Evolutionary conservation across 208 protist species (phyloP).

Genomic region (Porcisia hertigi): DNA sequence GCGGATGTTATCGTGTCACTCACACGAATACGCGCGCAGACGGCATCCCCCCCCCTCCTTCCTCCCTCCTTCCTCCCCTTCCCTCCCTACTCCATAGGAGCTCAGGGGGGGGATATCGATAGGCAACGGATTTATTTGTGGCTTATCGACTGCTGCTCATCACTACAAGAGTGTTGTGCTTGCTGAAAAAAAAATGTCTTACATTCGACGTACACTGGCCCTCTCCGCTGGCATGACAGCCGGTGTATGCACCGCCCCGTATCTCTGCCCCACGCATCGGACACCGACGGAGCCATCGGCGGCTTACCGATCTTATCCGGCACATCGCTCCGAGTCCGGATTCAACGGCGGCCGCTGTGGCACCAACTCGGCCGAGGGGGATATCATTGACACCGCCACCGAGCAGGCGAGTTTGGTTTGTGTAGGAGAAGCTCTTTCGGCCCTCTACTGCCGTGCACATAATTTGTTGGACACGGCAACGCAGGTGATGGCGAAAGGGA

Average conservation of each 20-base stretch:
- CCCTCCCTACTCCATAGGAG: too few species aligned
- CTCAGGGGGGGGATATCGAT: too few species aligned
- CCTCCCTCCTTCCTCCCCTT: not conserved
- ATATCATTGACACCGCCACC: not conserved
- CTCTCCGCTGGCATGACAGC: constrained; percentile 10
- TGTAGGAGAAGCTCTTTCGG: not conserved
- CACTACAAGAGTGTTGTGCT: not conserved
- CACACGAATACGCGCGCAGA: not conserved
- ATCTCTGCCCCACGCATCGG: not conserved
- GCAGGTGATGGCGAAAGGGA: not conserved
- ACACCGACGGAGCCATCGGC: not conserved
- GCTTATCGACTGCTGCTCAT: not conserved
- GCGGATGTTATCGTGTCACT: not conserved
- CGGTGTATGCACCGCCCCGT: constrained; percentile 14
- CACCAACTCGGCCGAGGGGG: not conserved
- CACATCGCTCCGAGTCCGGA: not conserved
- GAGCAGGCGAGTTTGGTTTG: not conserved
- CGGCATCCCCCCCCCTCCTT: not conserved
- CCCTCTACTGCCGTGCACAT: not conserved
- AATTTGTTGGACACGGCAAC: not conserved
- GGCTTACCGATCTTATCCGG: not conserved
- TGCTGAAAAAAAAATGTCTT: constrained; percentile 6
- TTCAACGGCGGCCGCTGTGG: not conserved
- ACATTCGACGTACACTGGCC: not conserved
- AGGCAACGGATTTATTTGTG: not conserved